Base-by-base conservation (phyloP, 2,329 filamentous ascomycete species). In the Mycosphaerelloides madeirae region DNA sequence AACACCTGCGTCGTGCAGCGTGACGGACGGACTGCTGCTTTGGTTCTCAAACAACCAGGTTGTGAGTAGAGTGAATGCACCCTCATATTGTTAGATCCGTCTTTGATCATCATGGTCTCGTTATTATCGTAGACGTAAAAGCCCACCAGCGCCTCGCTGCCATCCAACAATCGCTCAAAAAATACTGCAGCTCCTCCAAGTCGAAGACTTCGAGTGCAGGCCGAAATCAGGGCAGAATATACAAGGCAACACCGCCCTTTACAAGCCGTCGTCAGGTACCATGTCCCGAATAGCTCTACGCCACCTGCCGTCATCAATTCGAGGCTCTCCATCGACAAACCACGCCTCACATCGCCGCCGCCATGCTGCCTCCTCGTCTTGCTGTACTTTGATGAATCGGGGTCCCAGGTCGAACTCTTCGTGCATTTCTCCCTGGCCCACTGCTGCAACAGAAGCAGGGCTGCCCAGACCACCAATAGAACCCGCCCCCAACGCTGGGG, bases 321-420 rank as follows among this genome's bases (percentile, higher is more conserved):
- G 32, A 31, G 43, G 20, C 57, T 67, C 62, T 48, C 77, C 75
- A 52, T 76, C 70, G 40, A 77, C 77, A 52, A 91, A 79, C 93
- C 93, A 98, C 59, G 80, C 83, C 63, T 86, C 84, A 55, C 91
- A 91, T 69, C 90, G 91, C 65, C 83, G 83, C 55, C 84, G 78
- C 93, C 93, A 98, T 49, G 87, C 78, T 37, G 87, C 84, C 69
- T 98, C 93, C 68, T 98, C 93, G 60, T 91, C 88, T 48, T 86
- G 79, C 63, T 97, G 91, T 52, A 90, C 77, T 57, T 84, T 78
- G 52, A 97, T 83, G 62, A 97, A 98, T 65, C 94, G 88, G 3
- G 91, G 93, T 0, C 93, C 93, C 44, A 98, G 88, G 63, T 98
- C 93, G 59, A 98, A 98, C 64, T 98, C 93, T 67, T 98, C 93